Conservation (phyloP, 2,329 filamentous ascomycete species). For the Hymenotorrendiella dingleyae region DNA sequence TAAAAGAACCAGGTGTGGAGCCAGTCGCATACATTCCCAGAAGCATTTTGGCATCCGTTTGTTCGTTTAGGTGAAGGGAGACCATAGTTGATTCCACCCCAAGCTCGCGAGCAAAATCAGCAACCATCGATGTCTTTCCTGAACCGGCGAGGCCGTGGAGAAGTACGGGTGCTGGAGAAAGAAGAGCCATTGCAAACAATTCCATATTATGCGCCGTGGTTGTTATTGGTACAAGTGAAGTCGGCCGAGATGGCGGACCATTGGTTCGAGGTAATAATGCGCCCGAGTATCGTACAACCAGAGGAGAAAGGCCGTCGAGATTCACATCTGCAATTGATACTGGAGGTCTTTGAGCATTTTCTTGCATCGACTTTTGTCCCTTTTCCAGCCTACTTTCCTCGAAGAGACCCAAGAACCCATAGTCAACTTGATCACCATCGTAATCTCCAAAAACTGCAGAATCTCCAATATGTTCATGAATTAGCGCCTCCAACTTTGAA, state of each 20-base stretch:
- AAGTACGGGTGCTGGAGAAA: constrained; percentile 65
- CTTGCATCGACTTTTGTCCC: constrained; percentile 10
- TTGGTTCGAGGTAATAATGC: constrained; percentile 62
- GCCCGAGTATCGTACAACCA: constrained; percentile 59
- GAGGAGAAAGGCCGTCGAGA: constrained; percentile 45
- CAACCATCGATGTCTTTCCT: constrained; percentile 83
- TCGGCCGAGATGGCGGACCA: constrained; percentile 40
- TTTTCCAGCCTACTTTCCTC: constrained; percentile 39
- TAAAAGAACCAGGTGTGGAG: constrained; percentile 79
- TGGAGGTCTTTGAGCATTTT: neutral
- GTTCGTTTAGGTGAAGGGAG: constrained; percentile 93
- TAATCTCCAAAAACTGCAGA: constrained; percentile 62
- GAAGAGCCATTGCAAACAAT: constrained; percentile 61
- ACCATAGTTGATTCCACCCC: constrained; percentile 79
- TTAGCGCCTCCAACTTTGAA: constrained; percentile 65
- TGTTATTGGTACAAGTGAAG: constrained; percentile 59
- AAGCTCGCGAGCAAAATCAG: constrained; percentile 74
- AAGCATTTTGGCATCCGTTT: constrained; percentile 95
- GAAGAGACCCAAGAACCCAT: constrained; percentile 60
- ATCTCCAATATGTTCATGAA: constrained; percentile 57
- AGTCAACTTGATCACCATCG: constrained; percentile 74
- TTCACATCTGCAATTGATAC: constrained; percentile 9
- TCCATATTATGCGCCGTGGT: constrained; percentile 71
- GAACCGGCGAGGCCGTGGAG: constrained; percentile 78
- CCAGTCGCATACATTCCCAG: constrained; percentile 92